Evolutionary conservation across 805 yeast genomes (phyloP).

Genomic region (Saccharomyces kudriavzevii): DNA sequence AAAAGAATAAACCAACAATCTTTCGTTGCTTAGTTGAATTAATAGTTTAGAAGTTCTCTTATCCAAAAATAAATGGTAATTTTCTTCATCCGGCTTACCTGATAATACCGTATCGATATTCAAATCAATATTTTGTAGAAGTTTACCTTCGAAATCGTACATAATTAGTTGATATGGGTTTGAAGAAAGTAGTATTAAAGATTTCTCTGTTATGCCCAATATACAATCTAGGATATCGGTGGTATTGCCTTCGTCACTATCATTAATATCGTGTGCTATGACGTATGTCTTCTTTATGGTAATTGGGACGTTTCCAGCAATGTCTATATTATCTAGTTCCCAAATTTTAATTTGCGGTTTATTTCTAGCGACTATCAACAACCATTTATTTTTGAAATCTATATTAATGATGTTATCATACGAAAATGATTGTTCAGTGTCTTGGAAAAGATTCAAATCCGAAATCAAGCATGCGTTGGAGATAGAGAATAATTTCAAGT

Average conservation of each 20-base stretch:
- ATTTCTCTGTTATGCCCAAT: conserved; percentile 29
- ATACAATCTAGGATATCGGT: conserved; percentile 12
- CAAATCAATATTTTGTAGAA: conserved; percentile 20
- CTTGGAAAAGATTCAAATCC: neutral
- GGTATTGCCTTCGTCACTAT: neutral
- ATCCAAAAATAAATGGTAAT: conserved; percentile 15
- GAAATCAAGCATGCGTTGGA: neutral
- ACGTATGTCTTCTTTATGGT: conserved; percentile 9
- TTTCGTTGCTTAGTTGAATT: conserved; percentile 15
- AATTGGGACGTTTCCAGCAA: conserved; percentile 2
- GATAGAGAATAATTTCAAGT: neutral
- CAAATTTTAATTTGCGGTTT: conserved; percentile 10
- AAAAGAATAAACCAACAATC: conserved; percentile 24
- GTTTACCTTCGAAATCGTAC: conserved; percentile 24
- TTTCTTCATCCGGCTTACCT: conserved; percentile 1
- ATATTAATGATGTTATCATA: conserved; percentile 13
- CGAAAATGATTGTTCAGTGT: neutral
- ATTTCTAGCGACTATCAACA: conserved; percentile 13
- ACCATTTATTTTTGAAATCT: conserved; percentile 26
- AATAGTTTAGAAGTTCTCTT: conserved; percentile 26
- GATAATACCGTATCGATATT: conserved; percentile 6
- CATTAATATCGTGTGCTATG: conserved; percentile 2
- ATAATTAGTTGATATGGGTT: conserved; percentile 20
- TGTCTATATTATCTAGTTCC: conserved; percentile 8
- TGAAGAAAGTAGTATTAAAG: conserved; percentile 19